phyloP scores from a whole-genome alignment of 2,329 filamentous ascomycete genomes.

The Pseudopithomyces maydicus region DNA sequence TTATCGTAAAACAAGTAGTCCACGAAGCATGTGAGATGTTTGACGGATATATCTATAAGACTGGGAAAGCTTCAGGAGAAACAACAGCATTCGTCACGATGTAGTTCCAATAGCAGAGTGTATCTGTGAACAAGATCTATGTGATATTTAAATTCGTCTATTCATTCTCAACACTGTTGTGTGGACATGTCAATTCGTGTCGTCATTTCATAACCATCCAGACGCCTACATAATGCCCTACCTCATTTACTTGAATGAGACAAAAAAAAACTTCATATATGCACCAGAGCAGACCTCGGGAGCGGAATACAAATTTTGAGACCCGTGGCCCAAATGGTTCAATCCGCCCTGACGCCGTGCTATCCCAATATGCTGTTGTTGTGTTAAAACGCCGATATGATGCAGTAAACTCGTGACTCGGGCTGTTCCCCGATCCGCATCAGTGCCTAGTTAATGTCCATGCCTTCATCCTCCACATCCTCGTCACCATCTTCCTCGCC shows the following conservation, averaged over 20 bases:
- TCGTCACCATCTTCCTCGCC: constrained; percentile 51
- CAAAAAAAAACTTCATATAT: neutral
- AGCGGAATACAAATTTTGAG: neutral
- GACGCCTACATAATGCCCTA: neutral
- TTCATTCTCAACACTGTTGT: neutral
- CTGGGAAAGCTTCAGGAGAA: too few species aligned
- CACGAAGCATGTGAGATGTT: too few species aligned
- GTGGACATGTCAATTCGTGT: neutral
- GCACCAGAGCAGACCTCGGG: neutral
- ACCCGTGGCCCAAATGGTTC: neutral
- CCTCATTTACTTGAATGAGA: neutral
- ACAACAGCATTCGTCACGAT: too few species aligned
- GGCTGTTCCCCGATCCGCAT: neutral
- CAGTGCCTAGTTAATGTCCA: constrained; percentile 43
- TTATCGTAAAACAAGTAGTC: too few species aligned
- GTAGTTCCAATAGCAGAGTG: too few species aligned
- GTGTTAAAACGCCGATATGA: neutral
- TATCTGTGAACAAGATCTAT: too few species aligned
- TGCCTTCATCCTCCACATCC: constrained; percentile 50
- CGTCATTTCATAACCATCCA: constrained; percentile 2
- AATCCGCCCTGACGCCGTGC: neutral
- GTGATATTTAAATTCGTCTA: neutral
- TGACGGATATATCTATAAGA: too few species aligned
- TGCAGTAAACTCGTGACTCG: neutral
- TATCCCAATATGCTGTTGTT: constrained; percentile 2